Base-by-base conservation (phyloP, 2,329 filamentous ascomycete species). In the Pseudogymnoascus sp. region DNA sequence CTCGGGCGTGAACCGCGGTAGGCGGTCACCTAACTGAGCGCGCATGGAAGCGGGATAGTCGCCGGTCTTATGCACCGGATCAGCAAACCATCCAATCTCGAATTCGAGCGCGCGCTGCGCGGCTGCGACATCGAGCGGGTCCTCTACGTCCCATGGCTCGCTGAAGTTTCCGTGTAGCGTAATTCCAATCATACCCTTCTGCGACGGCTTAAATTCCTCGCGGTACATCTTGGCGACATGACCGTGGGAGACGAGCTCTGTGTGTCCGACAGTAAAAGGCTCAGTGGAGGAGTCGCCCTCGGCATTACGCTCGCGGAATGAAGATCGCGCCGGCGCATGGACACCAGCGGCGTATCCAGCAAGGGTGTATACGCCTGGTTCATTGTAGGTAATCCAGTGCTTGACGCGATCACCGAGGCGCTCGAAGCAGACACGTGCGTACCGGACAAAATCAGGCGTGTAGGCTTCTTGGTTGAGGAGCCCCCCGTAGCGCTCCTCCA, bases 381-480 rank as follows among this genome's bases (percentile, higher is more conserved):
- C 91, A 74, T 95, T 95, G 78, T 93, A 92, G 26, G 90, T 95
- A 75, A 93, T 90, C 91, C 91, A 96, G 77, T 90, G 82, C 79
- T 91, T 91, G 71, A 77, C 76, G 0, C 75, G 69, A 41, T 76
- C 73, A 11, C 65, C 66, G 19, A 77, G 76, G 1, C 71, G 69
- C 56, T 73, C 68, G 46, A 72, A 77, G 63, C 74, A 76, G 1
- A 78, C 41, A 1, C 73, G 65, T 0, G 76, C 74, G 60, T 75
- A 77, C 1, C 68, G 62, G 63, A 73, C 74, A 61, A 77, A 77
- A 63, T 77, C 76, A 2, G 66, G 66, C 16, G 71, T 70, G 0
- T 71, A 71, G 59, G 77, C 72, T 1, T 71, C 68, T 3, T 72
- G 70, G 33, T 76, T 66, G 1, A 77, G 33, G 68, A 71, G 72